Evolutionary conservation across 164 flowering plant genomes (phyloP).

Genomic region (Annona squamosa): DNA sequence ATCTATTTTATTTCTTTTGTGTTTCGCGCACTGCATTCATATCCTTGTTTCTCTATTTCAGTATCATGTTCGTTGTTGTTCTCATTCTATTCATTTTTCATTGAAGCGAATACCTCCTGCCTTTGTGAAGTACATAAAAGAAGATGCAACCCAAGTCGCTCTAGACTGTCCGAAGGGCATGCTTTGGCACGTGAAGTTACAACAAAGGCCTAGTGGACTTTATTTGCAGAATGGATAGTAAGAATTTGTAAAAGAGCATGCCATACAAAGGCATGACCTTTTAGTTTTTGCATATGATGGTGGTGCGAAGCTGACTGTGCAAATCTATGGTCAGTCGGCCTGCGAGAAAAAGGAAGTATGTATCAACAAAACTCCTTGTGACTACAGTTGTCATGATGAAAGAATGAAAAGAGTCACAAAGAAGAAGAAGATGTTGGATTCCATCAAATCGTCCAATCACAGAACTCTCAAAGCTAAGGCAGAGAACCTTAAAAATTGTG

Average conservation of each 20-base stretch:
- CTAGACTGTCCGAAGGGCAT: constrained; percentile 53
- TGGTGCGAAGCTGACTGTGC: constrained; percentile 40
- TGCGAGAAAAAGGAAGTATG: constrained; percentile 55
- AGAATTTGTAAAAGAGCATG: constrained; percentile 44
- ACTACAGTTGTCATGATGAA: neutral
- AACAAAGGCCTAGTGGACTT: constrained; percentile 20
- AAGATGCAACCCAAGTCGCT: constrained; percentile 13
- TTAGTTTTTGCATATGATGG: constrained; percentile 61
- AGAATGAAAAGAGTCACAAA: no score
- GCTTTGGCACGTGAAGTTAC: constrained; percentile 38
- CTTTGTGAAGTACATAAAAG: constrained; percentile 12
- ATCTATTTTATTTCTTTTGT: no score
- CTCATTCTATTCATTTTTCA: neutral
- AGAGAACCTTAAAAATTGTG: no score
- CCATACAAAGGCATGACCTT: constrained; percentile 39
- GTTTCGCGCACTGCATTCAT: no score
- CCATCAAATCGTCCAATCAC: no score
- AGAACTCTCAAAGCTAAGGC: no score
- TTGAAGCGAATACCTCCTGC: constrained; percentile 18
- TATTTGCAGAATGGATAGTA: constrained; percentile 44
- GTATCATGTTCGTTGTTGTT: neutral
- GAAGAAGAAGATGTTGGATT: no score
- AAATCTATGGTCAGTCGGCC: constrained; percentile 45
- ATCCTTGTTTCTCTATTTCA: no score
- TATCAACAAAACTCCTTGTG: neutral